A percentile compares a stretch with the other conserved stretches of the same genome.
phyloP scores from a whole-genome alignment of 371 early-diverging fungal species.

The Mortierella sp. region DNA sequence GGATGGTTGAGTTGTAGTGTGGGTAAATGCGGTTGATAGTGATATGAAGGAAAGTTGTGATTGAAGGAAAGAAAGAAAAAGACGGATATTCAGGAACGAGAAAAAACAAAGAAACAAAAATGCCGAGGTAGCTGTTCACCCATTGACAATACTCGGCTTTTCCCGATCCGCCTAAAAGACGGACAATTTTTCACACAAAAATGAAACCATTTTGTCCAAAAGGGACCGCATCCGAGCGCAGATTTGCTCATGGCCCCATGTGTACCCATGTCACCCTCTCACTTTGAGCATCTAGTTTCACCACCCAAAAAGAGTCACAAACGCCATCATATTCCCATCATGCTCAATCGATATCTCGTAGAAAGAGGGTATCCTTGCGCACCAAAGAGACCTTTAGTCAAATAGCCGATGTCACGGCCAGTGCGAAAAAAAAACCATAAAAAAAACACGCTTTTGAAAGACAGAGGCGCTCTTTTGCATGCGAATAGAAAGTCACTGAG shows the following conservation, averaged over 20 bases:
- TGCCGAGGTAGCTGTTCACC: background rate
- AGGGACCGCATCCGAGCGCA: background rate
- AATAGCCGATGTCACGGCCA: too few relatives aligned
- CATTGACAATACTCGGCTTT: background rate
- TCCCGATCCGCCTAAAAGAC: slow-evolving; percentile 7
- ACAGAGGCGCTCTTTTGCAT: too few relatives aligned
- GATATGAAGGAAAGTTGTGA: background rate
- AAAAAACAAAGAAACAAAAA: background rate
- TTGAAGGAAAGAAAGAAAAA: background rate
- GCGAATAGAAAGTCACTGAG: too few relatives aligned
- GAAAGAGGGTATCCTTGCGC: too few relatives aligned
- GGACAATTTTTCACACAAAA: too few relatives aligned
- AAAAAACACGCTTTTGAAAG: too few relatives aligned
- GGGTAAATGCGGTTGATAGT: background rate
- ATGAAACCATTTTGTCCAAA: too few relatives aligned
- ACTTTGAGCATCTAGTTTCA: background rate
- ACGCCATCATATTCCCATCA: too few relatives aligned
- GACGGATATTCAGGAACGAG: background rate
- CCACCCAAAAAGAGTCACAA: background rate
- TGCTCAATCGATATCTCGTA: too few relatives aligned
- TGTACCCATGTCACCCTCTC: background rate
- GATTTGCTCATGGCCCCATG: background rate
- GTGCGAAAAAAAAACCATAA: too few relatives aligned
- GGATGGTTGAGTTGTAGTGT: background rate
- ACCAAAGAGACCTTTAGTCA: too few relatives aligned